phyloP scores from a whole-genome alignment of 129 eudicot genomes.

The Centrapalus pauciflorus region DNA sequence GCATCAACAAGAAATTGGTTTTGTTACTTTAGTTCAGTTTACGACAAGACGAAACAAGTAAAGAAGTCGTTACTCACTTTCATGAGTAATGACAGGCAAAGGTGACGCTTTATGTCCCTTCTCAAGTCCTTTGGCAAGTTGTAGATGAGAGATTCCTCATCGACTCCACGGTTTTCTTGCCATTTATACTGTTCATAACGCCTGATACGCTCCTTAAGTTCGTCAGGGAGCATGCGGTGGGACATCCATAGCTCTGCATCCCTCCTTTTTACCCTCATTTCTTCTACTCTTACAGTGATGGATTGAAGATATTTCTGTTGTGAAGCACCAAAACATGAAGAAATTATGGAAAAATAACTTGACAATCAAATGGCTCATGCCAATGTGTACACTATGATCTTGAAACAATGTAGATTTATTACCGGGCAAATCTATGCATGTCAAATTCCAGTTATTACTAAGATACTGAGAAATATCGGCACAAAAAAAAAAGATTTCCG shows the following conservation, averaged over 20 bases:
- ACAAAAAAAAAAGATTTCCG: not conserved
- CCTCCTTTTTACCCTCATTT: constrained; percentile 73
- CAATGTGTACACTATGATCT: not conserved
- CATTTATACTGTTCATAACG: constrained; percentile 79
- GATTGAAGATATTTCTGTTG: constrained; percentile 94
- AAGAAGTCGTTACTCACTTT: constrained; percentile 39
- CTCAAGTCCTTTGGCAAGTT: constrained; percentile 75
- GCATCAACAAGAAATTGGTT: constrained; percentile 1
- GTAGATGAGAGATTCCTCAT: constrained; percentile 61
- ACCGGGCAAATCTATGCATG: not conserved
- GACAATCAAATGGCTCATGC: not conserved
- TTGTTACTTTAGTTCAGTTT: too few relatives aligned
- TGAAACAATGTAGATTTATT: too few relatives aligned
- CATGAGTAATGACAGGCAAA: constrained; percentile 61
- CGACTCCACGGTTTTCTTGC: constrained; percentile 89
- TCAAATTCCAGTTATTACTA: not conserved
- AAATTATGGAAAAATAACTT: not conserved
- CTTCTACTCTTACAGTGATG: constrained; percentile 68
- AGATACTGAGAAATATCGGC: not conserved
- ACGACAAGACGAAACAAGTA: not conserved
- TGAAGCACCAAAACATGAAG: not conserved
- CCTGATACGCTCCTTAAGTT: constrained; percentile 56
- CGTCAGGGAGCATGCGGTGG: constrained; percentile 84
- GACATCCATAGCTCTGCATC: constrained; percentile 96
- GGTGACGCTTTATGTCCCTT: constrained; percentile 88